Evolutionary conservation across 1,284 basidiomycete genomes (phyloP), one percentile per base, ranked within the genome.

Genomic region (Ceratobasidium sp.): DNA sequence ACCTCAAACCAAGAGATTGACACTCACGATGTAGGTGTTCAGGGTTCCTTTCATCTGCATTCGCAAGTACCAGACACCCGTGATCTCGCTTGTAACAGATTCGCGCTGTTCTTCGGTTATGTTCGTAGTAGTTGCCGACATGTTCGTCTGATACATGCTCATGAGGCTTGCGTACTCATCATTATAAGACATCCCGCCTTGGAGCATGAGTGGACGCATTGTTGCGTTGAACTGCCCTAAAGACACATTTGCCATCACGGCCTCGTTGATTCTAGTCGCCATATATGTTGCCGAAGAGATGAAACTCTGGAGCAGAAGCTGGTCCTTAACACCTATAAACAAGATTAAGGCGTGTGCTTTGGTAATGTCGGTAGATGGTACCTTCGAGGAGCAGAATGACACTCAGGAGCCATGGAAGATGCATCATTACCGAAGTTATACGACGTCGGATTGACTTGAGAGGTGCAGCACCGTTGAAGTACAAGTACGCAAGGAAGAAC

Each of bases 221-320:
- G 46, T 52, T 3, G 28, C 18, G 12, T 71, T 52, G 21, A 14
- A 39, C n/a, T n/a, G n/a, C n/a, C 12, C 9, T 41, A 12, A 3
- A 2, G 14, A 23, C 21, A 12, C 10, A 23, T 70, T 53, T 70
- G 26, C 8, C 0, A 60, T 23, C 5, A 39, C n/a, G 3, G 2
- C 48, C 12, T 58, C 30, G 39, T 2, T 21, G 10, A 28, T 45
- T 4, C 23, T 5, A 14, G 9, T 23, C 10, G 52, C n/a, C 4
- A 71, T 3, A 14, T 52, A 53, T 16, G 3, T 8, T 10, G n/a
- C 18, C 14, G 69, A 48, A 12, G 36, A 60, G 12, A 61, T 6
- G n/a, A 71, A 71, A 21, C 32, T 71, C 69, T 71, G n/a, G 18
- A 71, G 69, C 46, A 71, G 26, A 3, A 71, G 69, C 57, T 71